Conservation (phyloP, 2,329 filamentous ascomycete species). For the Aspergillus hortae region DNA sequence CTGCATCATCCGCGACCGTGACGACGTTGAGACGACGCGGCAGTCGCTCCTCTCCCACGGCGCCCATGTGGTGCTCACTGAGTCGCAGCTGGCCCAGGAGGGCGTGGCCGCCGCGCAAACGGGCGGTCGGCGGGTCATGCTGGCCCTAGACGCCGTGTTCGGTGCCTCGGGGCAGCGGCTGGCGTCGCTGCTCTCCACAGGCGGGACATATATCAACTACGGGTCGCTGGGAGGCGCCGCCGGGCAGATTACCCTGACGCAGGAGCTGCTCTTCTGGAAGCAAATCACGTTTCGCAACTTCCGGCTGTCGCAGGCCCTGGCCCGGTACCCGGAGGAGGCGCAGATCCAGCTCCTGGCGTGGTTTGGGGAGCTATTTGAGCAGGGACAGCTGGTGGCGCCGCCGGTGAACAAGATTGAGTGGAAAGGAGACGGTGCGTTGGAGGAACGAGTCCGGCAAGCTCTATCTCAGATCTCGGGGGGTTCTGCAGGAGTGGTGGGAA, state of each 20-base stretch:
- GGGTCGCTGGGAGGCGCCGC: background rate
- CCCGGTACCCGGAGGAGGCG: background rate
- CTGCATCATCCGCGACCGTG: constrained; percentile 3
- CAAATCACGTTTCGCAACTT: constrained; percentile 3
- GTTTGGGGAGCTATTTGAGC: background rate
- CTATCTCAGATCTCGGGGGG: background rate
- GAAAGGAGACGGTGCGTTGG: background rate
- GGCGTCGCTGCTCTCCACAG: background rate
- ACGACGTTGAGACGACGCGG: background rate
- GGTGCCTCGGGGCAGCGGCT: background rate
- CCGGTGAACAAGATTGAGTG: background rate
- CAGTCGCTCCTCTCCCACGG: background rate
- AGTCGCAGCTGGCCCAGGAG: background rate
- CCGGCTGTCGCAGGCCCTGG: constrained; percentile 1
- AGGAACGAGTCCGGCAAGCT: background rate
- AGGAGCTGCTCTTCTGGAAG: constrained; percentile 3
- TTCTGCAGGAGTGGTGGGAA: background rate
- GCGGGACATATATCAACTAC: constrained; percentile 1
- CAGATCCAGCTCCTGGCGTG: constrained; percentile 1
- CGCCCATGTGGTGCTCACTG: background rate
- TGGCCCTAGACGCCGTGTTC: constrained; percentile 2
- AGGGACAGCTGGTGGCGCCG: background rate
- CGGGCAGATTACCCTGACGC: background rate
- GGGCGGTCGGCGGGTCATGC: background rate
- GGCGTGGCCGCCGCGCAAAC: background rate